These are phyloP conservation scores for Hylodesmum podocarpum DNA, from an alignment of 306 rosid genomes.

Conservation along the genomic window DNA sequence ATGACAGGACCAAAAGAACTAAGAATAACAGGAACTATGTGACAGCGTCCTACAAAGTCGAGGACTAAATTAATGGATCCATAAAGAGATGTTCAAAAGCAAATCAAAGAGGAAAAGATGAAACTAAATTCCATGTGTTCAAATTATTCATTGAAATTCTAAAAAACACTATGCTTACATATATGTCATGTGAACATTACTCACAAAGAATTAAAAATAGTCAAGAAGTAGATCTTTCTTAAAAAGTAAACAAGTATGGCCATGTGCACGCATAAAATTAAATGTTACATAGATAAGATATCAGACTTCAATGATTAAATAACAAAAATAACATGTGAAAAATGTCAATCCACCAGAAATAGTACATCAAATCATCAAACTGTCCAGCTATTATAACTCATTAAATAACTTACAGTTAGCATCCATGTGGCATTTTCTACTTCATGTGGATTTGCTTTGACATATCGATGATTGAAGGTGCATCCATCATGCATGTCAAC, in stretches of 20 bases:
- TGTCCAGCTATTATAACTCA: not conserved
- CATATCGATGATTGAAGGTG: constrained; percentile 91
- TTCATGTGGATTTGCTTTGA: constrained; percentile 85
- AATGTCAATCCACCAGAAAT: not conserved
- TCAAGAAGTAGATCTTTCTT: not conserved
- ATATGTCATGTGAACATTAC: constrained; percentile 23
- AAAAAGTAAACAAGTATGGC: not conserved
- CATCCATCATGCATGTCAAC: constrained; percentile 94
- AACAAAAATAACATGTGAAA: constrained; percentile 23
- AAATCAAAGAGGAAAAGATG: not conserved
- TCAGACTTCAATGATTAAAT: not conserved
- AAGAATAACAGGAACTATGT: no score
- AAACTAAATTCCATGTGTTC: not conserved
- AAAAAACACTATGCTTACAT: constrained; percentile 13
- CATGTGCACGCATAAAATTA: constrained; percentile 21
- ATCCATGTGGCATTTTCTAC: constrained; percentile 98
- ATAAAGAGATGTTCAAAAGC: not conserved
- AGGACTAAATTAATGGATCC: no score
- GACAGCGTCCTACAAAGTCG: no score
- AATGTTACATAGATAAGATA: not conserved
- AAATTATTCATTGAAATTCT: constrained; percentile 24
- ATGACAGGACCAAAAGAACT: no score
- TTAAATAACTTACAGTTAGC: constrained; percentile 69
- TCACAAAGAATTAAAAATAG: constrained; percentile 1
- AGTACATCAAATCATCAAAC: constrained; percentile 4